Base-by-base conservation (phyloP, 257 asterid genomes). In the Pogostemon cablin region DNA sequence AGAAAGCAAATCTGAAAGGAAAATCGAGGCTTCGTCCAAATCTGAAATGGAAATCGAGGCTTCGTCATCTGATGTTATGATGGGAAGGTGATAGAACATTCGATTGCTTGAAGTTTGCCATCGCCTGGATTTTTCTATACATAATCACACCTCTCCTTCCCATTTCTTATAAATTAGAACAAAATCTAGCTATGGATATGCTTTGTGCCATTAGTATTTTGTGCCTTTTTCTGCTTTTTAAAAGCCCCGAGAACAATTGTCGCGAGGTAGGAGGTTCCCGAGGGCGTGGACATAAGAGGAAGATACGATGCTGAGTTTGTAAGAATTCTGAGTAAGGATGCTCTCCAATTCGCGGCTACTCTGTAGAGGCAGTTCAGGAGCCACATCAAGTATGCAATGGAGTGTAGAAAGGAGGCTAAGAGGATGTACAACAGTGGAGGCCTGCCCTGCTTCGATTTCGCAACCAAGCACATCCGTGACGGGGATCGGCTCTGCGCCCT, bases 231-330 rank as follows among this genome's bases (percentile, higher is more conserved):
- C 32, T 84, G 81, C 3, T 81, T 79, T 39, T 67, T 79, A 15
- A 84, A 80, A 10, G 6, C 73, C 9, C 80, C 79, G n/a, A 81
- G 43, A 76, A 83, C 69, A 20, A 42, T 34, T 10, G 70, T 59
- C 0, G 76, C 67, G 68, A 89, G 86, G 0, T 95, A 95, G 69
- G 96, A 95, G 72, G 90, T 70, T 25, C 88, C 98, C 3, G 95
- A 88, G 72, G 98, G 99, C 4, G 95, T 89, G 1, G 93, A 87
- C 67, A 57, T 95, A 3, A 80, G 96, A 81, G 99, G 99, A 7
- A 67, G 95, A 77, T 89, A 84, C 63, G 98, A 95, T 66, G 66
- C 84, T 0, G 95, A 86, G 6, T 89, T 86, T 54, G 90, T 90
- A 0, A 72, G 69, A 0, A 78, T 95, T 71, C 79, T 91, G 1